These are phyloP conservation scores for Diaporthe australafricana DNA, from an alignment of 2,329 filamentous ascomycete species.

Conservation along the genomic window DNA sequence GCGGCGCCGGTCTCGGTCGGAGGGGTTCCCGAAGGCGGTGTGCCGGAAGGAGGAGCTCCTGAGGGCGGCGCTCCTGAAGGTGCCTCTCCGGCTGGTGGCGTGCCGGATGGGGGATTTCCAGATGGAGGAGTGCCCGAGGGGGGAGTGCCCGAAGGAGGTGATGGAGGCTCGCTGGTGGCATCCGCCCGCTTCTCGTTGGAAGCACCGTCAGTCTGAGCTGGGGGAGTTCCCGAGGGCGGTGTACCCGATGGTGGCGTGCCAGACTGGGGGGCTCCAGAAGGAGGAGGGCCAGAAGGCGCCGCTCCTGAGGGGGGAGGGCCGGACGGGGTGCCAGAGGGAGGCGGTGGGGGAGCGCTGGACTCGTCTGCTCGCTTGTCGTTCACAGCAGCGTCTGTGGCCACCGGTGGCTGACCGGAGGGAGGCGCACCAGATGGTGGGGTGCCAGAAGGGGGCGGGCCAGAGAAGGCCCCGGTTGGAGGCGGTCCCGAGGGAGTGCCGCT, in stretches of 20 bases:
- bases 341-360: neutral
- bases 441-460: neutral
- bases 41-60: neutral
- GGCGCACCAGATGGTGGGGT: neutral
- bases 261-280: neutral
- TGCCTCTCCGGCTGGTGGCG: neutral
- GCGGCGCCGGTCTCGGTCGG: neutral
- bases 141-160: neutral
- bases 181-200: neutral
- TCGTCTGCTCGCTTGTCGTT: neutral
- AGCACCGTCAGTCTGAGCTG: neutral
- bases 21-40: neutral
- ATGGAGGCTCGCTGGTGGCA: neutral
- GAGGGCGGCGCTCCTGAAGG: neutral
- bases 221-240: neutral
- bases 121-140: neutral
- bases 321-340: neutral
- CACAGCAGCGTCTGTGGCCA: neutral
- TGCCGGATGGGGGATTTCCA: neutral
- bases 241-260: constrained; percentile 15
- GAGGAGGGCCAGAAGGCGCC: neutral
- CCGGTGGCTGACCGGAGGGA: neutral
- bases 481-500: neutral
- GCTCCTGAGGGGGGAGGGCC: neutral
- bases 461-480: neutral